phyloP scores from a whole-genome alignment of 2,329 filamentous ascomycete species.

The Penicillium hordei region DNA sequence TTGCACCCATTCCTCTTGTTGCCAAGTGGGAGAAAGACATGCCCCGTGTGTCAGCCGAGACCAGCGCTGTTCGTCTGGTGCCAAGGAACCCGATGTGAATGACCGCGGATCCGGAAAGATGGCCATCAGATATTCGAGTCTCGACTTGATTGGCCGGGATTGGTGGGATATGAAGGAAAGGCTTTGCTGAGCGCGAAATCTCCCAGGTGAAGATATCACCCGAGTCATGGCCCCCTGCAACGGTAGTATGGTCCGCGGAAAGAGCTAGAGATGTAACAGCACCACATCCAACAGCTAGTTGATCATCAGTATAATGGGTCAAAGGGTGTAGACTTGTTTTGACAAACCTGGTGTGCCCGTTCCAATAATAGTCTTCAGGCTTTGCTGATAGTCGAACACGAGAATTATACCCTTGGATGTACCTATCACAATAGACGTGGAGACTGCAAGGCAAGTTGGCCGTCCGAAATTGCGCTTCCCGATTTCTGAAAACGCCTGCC shows the following conservation, averaged over 20 bases:
- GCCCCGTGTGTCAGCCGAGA: constrained; percentile 89
- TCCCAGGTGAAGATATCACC: constrained; percentile 98
- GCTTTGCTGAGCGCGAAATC: constrained; percentile 73
- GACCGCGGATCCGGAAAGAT: constrained; percentile 73
- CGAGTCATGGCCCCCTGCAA: constrained; percentile 84
- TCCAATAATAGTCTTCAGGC: constrained; percentile 88
- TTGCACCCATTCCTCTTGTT: constrained; percentile 80
- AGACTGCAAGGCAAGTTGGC: constrained; percentile 85
- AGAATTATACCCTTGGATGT: constrained; percentile 93
- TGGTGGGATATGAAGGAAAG: constrained; percentile 83
- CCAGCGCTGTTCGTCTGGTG: constrained; percentile 86
- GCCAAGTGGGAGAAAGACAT: constrained; percentile 99
- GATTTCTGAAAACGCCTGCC: constrained; percentile 86
- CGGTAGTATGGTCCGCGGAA: constrained; percentile 88
- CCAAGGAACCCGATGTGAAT: constrained; percentile 94
- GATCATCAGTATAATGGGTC: constrained; percentile 8
- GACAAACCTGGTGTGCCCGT: constrained; percentile 79
- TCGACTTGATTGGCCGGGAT: constrained; percentile 66
- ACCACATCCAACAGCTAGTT: constrained; percentile 80
- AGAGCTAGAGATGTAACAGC: constrained; percentile 83
- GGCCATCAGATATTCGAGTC: constrained; percentile 72
- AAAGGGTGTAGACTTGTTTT: not conserved
- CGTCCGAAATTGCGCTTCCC: constrained; percentile 90
- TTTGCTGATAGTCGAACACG: constrained; percentile 97
- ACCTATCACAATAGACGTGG: constrained; percentile 83